Base-by-base conservation (phyloP, 192 early-diverging fungal genomes). In the Backusella morwellensis region DNA sequence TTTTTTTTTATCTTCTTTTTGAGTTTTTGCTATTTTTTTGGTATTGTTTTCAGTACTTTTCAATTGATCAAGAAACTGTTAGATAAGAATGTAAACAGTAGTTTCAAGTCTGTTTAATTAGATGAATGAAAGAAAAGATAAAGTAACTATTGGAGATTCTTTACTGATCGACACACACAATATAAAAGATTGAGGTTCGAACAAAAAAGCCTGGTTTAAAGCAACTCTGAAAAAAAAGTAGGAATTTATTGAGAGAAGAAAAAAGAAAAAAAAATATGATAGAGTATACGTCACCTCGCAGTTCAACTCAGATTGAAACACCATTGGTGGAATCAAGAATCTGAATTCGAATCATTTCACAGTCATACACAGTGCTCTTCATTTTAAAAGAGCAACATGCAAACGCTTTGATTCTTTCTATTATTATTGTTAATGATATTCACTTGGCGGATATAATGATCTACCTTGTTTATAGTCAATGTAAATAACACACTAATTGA, bases 171-270 rank as follows among this genome's bases (percentile, higher is more conserved):
- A 63, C 6, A 63, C 56, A 63, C 56, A 63, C 56, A 63, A 63
- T 63, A 63, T 63, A 63, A 63, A 63, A 63, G 56, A 63, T 63
- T 63, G 56, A 63, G 23, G 56, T 63, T 63, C 56, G 56, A 63
- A 63, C 56, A 63, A 63, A 63, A 54, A 63, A 29, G 56, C 56
- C 26, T 29, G 23, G 21, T 29, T 63, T 63, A 9, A 9, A 63
- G 23, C 23, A 29, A 26, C 56, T 63, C 56, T 40, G n/a, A 63
- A 63, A 63, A 63, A 63, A 63, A 63, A 29, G 54, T n/a, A n/a
- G 21, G 54, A 59, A 59, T 59, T 59, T 59, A 59, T 23, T 23
- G 54, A 63, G 21, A 63, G 9, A 14, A 63, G 12, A 63, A 63
- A 63, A 63, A 8, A 23, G 26, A 56, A 56, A 56, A 63, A 63